These are phyloP conservation scores for Chloromonas sp. DNA, from an alignment of 163 green algal species.

Conservation along the genomic window DNA sequence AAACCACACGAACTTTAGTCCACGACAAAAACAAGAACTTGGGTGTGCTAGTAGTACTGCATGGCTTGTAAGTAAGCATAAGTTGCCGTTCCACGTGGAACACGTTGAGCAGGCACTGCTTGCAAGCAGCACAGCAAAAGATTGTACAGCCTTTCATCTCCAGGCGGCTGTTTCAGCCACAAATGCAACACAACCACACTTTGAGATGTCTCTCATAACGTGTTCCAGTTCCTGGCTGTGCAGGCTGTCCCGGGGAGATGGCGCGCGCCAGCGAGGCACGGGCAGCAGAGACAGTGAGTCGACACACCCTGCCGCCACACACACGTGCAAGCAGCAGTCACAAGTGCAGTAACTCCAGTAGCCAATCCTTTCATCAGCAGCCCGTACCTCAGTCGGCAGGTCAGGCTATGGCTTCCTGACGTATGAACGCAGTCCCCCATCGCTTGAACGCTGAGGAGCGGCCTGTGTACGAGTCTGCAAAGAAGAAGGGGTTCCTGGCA, in stretches of 20 bases:
- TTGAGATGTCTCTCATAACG: background rate
- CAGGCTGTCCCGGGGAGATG: constrained; percentile 6
- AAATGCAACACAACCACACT: background rate
- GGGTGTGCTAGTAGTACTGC: background rate
- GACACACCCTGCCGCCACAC: too few species aligned
- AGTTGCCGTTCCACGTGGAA: background rate
- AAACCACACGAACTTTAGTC: too few species aligned
- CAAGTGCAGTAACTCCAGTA: background rate
- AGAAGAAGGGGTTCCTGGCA: constrained; percentile 53
- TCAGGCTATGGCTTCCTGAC: constrained; percentile 30
- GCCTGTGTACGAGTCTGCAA: constrained; percentile 50
- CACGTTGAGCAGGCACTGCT: background rate
- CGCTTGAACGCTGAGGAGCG: constrained; percentile 60
- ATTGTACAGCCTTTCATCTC: too few species aligned
- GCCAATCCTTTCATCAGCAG: background rate
- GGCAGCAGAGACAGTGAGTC: background rate
- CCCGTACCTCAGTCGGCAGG: background rate
- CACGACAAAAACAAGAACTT: background rate
- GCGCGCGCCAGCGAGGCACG: constrained; percentile 6
- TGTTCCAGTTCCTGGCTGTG: background rate
- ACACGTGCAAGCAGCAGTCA: too few species aligned
- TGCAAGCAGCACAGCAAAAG: background rate
- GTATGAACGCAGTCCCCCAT: constrained; percentile 54
- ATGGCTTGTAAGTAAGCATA: background rate
- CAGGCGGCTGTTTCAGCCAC: background rate